These are phyloP conservation scores for Phanerochaete sordida DNA, from an alignment of 768 basidiomycete species.

Conservation along the genomic window DNA sequence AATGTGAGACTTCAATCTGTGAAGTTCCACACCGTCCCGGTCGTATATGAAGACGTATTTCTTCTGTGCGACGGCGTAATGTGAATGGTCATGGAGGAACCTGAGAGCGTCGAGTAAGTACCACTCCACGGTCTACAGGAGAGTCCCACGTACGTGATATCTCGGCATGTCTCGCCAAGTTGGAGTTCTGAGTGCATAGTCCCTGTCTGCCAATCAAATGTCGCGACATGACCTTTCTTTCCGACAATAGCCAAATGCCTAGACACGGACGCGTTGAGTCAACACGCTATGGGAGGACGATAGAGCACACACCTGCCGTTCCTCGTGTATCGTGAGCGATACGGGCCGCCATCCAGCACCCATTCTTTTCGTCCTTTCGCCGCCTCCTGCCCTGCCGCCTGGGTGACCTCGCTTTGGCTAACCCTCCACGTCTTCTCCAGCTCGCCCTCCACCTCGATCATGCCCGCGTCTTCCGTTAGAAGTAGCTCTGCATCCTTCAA, in stretches of 20 bases:
- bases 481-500: slow-evolving; percentile 71
- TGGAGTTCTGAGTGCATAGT: slow-evolving; percentile 85
- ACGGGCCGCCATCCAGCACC: slow-evolving; percentile 82
- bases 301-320: slow-evolving; percentile 73
- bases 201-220: slow-evolving; percentile 92
- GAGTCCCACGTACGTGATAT: slow-evolving; percentile 69
- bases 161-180: slow-evolving; percentile 84
- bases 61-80: slow-evolving; percentile 94
- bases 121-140: neutral
- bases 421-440: slow-evolving; percentile 92
- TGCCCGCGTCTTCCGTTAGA: slow-evolving; percentile 65
- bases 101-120: slow-evolving; percentile 33
- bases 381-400: slow-evolving; percentile 69
- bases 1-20: slow-evolving; percentile 77
- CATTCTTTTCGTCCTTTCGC: slow-evolving; percentile 73
- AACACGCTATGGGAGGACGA: neutral
- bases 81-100: slow-evolving; percentile 90
- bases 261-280: neutral
- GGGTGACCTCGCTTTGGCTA: slow-evolving; percentile 71
- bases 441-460: slow-evolving; percentile 70
- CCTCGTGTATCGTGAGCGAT: slow-evolving; percentile 79
- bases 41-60: slow-evolving; percentile 97
- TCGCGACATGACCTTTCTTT: slow-evolving; percentile 79
- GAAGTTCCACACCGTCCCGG: slow-evolving; percentile 88
- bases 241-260: slow-evolving; percentile 89